A percentile compares a stretch with the other conserved stretches of the same genome.
Conservation (phyloP, 1,284 basidiomycete species). For the Fistulina hepatica region DNA sequence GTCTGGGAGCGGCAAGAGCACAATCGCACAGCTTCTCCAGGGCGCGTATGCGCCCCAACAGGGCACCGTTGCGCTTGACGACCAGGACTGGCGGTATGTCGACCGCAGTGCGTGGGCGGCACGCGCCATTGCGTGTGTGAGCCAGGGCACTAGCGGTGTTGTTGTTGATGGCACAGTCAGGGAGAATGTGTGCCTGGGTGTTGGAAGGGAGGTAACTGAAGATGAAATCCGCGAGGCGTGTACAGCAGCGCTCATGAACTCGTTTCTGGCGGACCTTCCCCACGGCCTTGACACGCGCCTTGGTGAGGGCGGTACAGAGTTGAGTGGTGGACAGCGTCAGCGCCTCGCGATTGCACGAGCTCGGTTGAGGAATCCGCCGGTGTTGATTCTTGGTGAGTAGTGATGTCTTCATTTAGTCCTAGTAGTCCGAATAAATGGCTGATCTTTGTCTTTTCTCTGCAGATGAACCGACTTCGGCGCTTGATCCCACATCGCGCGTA, state of each 20-base stretch:
- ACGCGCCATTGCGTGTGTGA: constrained; percentile 65
- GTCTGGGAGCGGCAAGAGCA: constrained; percentile 90
- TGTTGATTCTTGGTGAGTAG: constrained; percentile 80
- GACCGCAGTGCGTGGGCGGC: constrained; percentile 70
- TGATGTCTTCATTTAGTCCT: constrained; percentile 3
- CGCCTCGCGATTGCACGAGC: constrained; percentile 87
- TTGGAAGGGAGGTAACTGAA: constrained; percentile 47
- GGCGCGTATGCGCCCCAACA: constrained; percentile 60
- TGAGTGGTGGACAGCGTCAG: constrained; percentile 93
- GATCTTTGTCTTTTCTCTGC: constrained; percentile 9
- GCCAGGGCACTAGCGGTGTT: constrained; percentile 62
- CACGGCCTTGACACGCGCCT: constrained; percentile 82
- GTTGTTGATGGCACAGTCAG: constrained; percentile 71
- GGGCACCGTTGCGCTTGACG: constrained; percentile 71
- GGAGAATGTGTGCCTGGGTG: constrained; percentile 84
- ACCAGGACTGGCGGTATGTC: constrained; percentile 67
- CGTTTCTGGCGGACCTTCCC: constrained; percentile 76
- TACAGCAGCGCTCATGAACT: constrained; percentile 78
- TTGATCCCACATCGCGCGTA: constrained; percentile 82
- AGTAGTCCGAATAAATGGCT: background rate
- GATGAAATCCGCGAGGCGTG: constrained; percentile 70
- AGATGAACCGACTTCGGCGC: constrained; percentile 96
- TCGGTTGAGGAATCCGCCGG: constrained; percentile 74
- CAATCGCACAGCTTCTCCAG: constrained; percentile 74
- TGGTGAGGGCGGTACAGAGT: constrained; percentile 60